Conservation (phyloP, 495 filamentous ascomycete species). For the Aspergillus kassunensis region DNA sequence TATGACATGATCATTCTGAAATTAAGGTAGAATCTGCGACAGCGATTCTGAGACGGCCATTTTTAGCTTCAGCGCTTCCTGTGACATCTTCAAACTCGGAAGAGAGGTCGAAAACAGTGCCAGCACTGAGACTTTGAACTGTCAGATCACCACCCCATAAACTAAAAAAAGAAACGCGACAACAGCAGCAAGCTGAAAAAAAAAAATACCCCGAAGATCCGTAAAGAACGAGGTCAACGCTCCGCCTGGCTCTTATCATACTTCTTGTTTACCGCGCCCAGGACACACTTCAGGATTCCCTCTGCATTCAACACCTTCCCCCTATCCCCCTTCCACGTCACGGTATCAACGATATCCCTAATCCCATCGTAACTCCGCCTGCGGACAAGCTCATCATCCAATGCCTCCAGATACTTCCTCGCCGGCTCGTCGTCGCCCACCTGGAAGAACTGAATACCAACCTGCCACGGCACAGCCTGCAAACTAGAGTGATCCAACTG, state of each 20-base stretch:
- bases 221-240: constrained; percentile 11
- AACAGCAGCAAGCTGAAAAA: neutral
- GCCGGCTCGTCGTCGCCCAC: constrained; percentile 73
- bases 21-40: neutral
- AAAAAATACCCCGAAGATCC: constrained; percentile 8
- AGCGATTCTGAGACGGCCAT: no score
- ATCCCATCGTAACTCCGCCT: constrained; percentile 46
- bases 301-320: constrained; percentile 52
- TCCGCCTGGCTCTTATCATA: constrained; percentile 28
- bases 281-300: constrained; percentile 76
- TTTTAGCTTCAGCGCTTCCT: constrained; percentile 9
- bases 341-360: constrained; percentile 92
- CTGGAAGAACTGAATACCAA: constrained; percentile 97
- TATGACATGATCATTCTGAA: neutral
- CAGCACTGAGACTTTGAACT: no score
- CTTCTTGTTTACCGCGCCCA: constrained; percentile 52
- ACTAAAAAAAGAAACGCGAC: no score
- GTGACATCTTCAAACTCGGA: neutral
- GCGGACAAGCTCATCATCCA: constrained; percentile 73
- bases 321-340: constrained; percentile 58
- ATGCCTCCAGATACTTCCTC: constrained; percentile 56
- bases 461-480: constrained; percentile 75
- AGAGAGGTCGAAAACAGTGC: no score
- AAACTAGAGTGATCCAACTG: constrained; percentile 58
- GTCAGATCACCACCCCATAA: no score